Evolutionary conservation across 805 yeast genomes (phyloP).

Genomic region (Pichia pseudocactophila): DNA sequence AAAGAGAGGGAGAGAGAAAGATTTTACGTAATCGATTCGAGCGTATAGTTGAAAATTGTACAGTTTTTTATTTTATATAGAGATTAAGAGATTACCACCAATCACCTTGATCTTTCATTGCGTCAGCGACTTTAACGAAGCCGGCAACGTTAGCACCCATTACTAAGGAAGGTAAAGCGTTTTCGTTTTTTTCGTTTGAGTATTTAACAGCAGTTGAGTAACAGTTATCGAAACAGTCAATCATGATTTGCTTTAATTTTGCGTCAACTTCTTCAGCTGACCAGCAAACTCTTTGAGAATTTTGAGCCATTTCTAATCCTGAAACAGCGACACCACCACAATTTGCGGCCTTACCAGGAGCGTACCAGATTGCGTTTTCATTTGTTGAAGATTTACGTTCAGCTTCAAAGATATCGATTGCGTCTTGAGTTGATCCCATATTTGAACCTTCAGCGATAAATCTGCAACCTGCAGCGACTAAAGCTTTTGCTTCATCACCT

Average conservation of each 20-base stretch:
- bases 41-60: no score
- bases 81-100: constrained; percentile 23
- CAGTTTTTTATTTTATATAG: background rate
- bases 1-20: no score
- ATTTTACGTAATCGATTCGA: no score
- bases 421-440: constrained; percentile 98
- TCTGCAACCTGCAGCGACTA: constrained; percentile 85
- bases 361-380: constrained; percentile 94
- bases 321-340: constrained; percentile 99
- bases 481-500: constrained; percentile 93
- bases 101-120: constrained; percentile 97
- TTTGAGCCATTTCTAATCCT: constrained; percentile 99
- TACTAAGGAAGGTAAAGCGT: constrained; percentile 83
- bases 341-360: constrained; percentile 99
- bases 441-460: constrained; percentile 98
- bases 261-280: constrained; percentile 85
- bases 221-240: constrained; percentile 86
- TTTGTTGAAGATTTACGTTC: constrained; percentile 57
- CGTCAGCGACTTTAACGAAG: constrained; percentile 96
- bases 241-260: constrained; percentile 88
- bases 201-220: constrained; percentile 77
- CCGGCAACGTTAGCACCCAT: constrained; percentile 99
- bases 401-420: constrained; percentile 89
- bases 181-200: constrained; percentile 57
- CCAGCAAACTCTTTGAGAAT: constrained; percentile 91